These are phyloP conservation scores for Cutaneotrichosporon sp. DNA, from an alignment of 1,284 basidiomycete species.

Conservation along the genomic window DNA sequence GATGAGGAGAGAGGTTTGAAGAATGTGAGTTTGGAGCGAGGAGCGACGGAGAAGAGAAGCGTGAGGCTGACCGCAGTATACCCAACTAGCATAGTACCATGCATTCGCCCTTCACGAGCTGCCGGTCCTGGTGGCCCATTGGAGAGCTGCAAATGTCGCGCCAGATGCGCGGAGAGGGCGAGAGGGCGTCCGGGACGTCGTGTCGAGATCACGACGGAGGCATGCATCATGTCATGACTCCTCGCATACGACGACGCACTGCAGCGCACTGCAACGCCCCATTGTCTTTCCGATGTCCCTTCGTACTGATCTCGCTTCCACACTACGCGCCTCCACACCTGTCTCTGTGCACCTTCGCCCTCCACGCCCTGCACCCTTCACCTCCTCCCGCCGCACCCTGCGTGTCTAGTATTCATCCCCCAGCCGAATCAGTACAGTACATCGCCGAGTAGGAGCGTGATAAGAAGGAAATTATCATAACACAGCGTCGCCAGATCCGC, in stretches of 20 bases:
- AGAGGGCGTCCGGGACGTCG: neutral
- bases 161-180: neutral
- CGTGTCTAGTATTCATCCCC: conserved; percentile 20
- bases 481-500: neutral
- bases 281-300: neutral
- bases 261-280: neutral
- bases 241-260: too few species aligned
- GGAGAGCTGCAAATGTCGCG: neutral
- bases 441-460: conserved; percentile 21
- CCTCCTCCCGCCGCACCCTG: neutral
- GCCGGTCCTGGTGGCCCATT: neutral
- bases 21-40: neutral
- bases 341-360: too few species aligned
- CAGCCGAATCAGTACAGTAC: conserved; percentile 27
- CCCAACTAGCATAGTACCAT: conserved; percentile 12
- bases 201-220: neutral
- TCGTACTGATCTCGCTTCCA: neutral
- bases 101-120: conserved; percentile 5
- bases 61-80: neutral
- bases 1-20: neutral
- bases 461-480: conserved; percentile 5
- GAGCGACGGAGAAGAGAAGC: too few species aligned
- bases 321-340: neutral
- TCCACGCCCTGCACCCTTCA: neutral
- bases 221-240: neutral